Conservation (phyloP, 2,329 filamentous ascomycete species). For the Plenodomus lindquistii region DNA sequence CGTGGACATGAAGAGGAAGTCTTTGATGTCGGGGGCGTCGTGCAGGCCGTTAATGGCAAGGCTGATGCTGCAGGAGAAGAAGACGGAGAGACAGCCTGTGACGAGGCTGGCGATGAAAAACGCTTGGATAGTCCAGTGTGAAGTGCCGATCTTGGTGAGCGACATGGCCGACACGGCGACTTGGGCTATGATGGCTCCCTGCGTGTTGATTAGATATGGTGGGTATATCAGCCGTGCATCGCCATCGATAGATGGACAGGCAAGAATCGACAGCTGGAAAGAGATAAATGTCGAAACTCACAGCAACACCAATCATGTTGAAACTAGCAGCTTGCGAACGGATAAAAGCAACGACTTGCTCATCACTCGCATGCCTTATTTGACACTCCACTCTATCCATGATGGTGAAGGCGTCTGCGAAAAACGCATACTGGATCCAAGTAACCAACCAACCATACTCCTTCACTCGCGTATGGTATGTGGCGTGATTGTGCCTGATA, state of each 20-base stretch:
- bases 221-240: background rate
- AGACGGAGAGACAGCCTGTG: slow-evolving; percentile 16
- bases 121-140: slow-evolving; percentile 17
- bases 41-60: slow-evolving; percentile 10
- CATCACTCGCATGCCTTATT: slow-evolving; percentile 5
- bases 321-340: slow-evolving; percentile 14
- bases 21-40: slow-evolving; percentile 10
- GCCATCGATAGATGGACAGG: too few relatives aligned
- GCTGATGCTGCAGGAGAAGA: slow-evolving; percentile 12
- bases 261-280: too few relatives aligned
- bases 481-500: too few relatives aligned
- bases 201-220: background rate
- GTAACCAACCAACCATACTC: background rate
- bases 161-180: slow-evolving; percentile 17
- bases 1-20: slow-evolving; percentile 10
- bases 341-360: slow-evolving; percentile 10
- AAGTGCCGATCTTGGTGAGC: slow-evolving; percentile 3
- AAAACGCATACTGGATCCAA: background rate
- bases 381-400: slow-evolving; percentile 11
- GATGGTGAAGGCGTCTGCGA: slow-evolving; percentile 5
- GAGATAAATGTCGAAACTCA: too few relatives aligned
- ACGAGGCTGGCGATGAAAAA: slow-evolving; percentile 15
- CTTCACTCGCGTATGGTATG: too few relatives aligned
- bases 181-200: slow-evolving; percentile 24
- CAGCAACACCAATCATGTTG: slow-evolving; percentile 18